Evolutionary conservation across 129 eudicot species (phyloP).

Genomic region (Gnaphalium uliginosum): DNA sequence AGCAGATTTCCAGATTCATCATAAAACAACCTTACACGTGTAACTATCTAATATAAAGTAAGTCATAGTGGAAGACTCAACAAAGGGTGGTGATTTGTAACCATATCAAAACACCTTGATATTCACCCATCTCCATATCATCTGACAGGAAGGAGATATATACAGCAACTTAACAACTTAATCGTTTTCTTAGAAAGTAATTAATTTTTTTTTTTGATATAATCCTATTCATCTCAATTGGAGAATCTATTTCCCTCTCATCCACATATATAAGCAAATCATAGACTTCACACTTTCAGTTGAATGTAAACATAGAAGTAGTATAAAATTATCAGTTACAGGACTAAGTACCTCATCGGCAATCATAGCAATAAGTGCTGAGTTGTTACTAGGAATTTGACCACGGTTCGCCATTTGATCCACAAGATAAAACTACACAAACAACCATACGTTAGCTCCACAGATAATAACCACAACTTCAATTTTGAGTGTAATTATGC

Average conservation of each 20-base stretch:
- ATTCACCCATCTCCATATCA: too few species aligned
- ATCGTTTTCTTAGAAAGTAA: not conserved
- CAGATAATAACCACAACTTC: not conserved
- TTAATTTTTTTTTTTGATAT: not conserved
- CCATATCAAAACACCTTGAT: too few species aligned
- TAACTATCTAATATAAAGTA: too few species aligned
- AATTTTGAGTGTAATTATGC: not conserved
- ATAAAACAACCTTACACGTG: too few species aligned
- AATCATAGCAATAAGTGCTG: slow-evolving; percentile 85
- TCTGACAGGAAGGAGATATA: too few species aligned
- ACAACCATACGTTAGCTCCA: slow-evolving; percentile 8
- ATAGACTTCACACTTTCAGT: not conserved
- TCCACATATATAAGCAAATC: slow-evolving; percentile 2
- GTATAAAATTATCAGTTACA: not conserved
- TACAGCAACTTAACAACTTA: too few species aligned
- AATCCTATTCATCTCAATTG: not conserved
- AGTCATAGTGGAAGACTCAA: too few species aligned
- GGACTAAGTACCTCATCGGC: slow-evolving; percentile 71
- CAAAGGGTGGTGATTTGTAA: too few species aligned
- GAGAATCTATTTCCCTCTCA: not conserved
- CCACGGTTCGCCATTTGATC: slow-evolving; percentile 55
- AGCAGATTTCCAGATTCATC: too few species aligned
- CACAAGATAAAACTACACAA: slow-evolving; percentile 25
- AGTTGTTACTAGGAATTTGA: slow-evolving; percentile 52
- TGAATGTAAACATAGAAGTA: not conserved